A percentile compares a stretch with the other conserved stretches of the same genome.
These are phyloP conservation scores for Candida hungchunana DNA, from an alignment of 805 yeast genomes.

Conservation along the genomic window DNA sequence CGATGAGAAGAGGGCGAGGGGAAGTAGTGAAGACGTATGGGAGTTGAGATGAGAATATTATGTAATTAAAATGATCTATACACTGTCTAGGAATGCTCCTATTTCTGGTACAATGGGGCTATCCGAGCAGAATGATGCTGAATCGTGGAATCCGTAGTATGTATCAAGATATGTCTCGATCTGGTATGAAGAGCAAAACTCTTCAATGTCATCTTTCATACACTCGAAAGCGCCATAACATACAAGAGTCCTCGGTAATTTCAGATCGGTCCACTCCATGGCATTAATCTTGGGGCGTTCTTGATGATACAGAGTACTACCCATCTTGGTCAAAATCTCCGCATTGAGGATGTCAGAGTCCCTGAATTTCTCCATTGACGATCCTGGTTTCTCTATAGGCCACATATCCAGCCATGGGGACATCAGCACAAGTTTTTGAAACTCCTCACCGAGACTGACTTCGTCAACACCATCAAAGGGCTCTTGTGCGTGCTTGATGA, in stretches of 20 bases:
- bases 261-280: conserved; percentile 1
- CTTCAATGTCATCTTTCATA: conserved; percentile 16
- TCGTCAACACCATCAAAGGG: conserved; percentile 4
- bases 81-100: too few species aligned
- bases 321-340: conserved; percentile 2
- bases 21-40: conserved; percentile 89
- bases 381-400: conserved; percentile 1
- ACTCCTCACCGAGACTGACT: background rate
- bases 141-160: too few species aligned
- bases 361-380: conserved; percentile 1
- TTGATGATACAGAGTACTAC: background rate
- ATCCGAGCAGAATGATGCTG: too few species aligned
- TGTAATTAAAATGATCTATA: too few species aligned
- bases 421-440: conserved; percentile 2
- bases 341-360: conserved; percentile 6
- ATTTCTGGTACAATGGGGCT: too few species aligned
- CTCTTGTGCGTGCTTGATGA: conserved; percentile 10
- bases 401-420: conserved; percentile 20
- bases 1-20: conserved; percentile 56
- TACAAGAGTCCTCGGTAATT: conserved; percentile 6
- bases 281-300: conserved; percentile 2
- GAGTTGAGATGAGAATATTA: conserved; percentile 30
- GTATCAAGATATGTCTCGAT: too few species aligned
- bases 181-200: conserved; percentile 18
- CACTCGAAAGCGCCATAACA: conserved; percentile 12